These are phyloP conservation scores for Myriosclerotinia curreyana DNA, from an alignment of 2,329 filamentous ascomycete genomes.

Conservation along the genomic window DNA sequence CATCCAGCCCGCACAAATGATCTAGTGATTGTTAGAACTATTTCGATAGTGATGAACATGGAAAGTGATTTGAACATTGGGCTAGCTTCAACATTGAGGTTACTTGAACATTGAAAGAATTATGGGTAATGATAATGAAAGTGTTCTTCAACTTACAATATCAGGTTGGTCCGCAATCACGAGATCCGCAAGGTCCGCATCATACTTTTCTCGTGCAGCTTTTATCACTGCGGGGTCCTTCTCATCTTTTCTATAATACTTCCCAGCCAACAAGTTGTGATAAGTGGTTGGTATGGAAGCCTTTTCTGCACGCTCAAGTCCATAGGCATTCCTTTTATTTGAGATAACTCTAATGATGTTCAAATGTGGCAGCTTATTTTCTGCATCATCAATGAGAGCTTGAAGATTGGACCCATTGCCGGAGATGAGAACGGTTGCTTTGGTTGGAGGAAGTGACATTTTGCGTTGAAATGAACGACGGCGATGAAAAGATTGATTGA, in stretches of 20 bases:
- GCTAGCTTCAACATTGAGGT: too few species aligned
- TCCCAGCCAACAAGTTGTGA: slow-evolving; percentile 63
- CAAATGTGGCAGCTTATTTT: slow-evolving; percentile 47
- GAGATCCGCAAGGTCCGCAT: slow-evolving; percentile 61
- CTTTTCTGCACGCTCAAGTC: slow-evolving; percentile 57
- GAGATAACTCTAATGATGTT: slow-evolving; percentile 61
- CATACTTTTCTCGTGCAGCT: slow-evolving; percentile 58
- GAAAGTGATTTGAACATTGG: neutral
- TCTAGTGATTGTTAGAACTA: slow-evolving; percentile 31
- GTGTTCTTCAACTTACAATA: slow-evolving; percentile 37
- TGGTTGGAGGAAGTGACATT: slow-evolving; percentile 30
- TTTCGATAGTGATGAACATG: neutral
- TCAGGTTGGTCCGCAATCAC: slow-evolving; percentile 53
- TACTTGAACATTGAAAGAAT: too few species aligned
- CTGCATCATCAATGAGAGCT: slow-evolving; percentile 53
- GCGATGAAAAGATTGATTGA: neutral
- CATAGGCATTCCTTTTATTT: slow-evolving; percentile 62
- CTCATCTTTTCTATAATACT: slow-evolving; percentile 34
- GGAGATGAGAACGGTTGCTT: slow-evolving; percentile 60
- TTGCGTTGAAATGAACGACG: neutral
- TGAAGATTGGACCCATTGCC: slow-evolving; percentile 70
- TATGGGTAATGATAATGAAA: neutral
- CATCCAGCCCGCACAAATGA: slow-evolving; percentile 70
- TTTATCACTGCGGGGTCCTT: slow-evolving; percentile 45
- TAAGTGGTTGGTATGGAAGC: slow-evolving; percentile 61